These are phyloP conservation scores for Clarireedia sp. DNA, from an alignment of 2,329 filamentous ascomycete genomes.

Conservation along the genomic window DNA sequence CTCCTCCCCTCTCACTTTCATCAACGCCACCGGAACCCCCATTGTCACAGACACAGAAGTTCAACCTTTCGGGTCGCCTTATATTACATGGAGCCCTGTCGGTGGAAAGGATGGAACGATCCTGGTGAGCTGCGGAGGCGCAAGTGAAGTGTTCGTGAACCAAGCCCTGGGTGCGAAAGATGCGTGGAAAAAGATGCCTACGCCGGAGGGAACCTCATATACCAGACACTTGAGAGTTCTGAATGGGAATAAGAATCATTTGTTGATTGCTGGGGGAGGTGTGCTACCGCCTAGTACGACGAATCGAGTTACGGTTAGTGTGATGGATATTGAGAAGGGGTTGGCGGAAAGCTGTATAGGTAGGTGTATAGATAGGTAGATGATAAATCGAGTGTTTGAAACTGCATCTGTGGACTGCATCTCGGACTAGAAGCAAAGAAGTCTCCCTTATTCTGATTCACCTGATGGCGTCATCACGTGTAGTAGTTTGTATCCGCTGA, in stretches of 20 bases:
- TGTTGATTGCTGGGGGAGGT: slow-evolving; percentile 28
- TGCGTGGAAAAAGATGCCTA: slow-evolving; percentile 24
- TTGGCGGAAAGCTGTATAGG: slow-evolving; percentile 4
- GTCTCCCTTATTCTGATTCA: too few relatives aligned
- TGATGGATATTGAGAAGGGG: slow-evolving; percentile 23
- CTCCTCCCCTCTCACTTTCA: slow-evolving; percentile 25
- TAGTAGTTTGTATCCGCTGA: too few relatives aligned
- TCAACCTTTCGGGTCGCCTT: slow-evolving; percentile 25
- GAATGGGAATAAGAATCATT: slow-evolving; percentile 20
- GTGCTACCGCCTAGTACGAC: slow-evolving; percentile 24
- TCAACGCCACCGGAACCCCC: slow-evolving; percentile 16
- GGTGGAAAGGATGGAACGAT: slow-evolving; percentile 28
- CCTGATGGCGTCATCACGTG: too few relatives aligned
- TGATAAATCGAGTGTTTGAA: not conserved
- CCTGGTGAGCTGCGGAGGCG: slow-evolving; percentile 22
- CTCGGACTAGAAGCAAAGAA: too few relatives aligned
- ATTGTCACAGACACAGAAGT: slow-evolving; percentile 22
- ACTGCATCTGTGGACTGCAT: not conserved
- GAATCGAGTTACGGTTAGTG: slow-evolving; percentile 27
- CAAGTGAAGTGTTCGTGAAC: slow-evolving; percentile 26
- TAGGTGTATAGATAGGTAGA: not conserved
- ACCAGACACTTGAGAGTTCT: slow-evolving; percentile 26
- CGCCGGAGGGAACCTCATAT: slow-evolving; percentile 23
- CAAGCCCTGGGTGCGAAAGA: slow-evolving; percentile 21
- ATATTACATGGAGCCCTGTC: slow-evolving; percentile 24